Evolutionary conservation across 331 rosid genomes (phyloP).

Genomic region (Quercus tomentella): DNA sequence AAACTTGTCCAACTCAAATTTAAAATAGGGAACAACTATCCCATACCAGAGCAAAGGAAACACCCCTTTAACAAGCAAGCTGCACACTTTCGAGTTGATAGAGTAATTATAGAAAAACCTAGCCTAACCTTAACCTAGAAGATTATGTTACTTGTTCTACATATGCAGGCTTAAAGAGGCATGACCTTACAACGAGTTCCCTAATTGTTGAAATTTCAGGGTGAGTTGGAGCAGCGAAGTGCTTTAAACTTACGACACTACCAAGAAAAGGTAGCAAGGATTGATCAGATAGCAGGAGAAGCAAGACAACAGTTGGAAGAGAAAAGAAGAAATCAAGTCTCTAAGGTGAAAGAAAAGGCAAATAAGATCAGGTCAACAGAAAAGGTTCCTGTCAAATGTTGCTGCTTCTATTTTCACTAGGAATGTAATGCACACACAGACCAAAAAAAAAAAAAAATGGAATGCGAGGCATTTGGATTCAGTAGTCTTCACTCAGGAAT

Average conservation of each 20-base stretch:
- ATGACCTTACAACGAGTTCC: background rate
- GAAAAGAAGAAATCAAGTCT: slow-evolving; percentile 47
- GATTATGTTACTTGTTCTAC: too few relatives aligned
- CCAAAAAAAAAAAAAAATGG: background rate
- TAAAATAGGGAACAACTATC: too few relatives aligned
- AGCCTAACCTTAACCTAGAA: too few relatives aligned
- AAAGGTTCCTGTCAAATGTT: slow-evolving; percentile 42
- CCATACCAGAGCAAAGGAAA: too few relatives aligned
- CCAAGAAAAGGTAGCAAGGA: slow-evolving; percentile 44
- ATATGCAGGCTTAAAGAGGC: too few relatives aligned
- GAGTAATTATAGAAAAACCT: too few relatives aligned
- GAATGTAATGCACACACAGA: background rate
- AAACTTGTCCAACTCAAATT: too few relatives aligned
- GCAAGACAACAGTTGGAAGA: slow-evolving; percentile 56
- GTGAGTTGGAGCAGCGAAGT: slow-evolving; percentile 41
- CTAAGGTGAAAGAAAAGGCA: slow-evolving; percentile 36
- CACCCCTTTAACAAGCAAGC: too few relatives aligned
- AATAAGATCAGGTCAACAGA: slow-evolving; percentile 41
- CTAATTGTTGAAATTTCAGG: slow-evolving; percentile 31
- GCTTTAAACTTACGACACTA: slow-evolving; percentile 30
- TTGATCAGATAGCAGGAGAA: slow-evolving; percentile 44
- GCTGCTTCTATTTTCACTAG: slow-evolving; percentile 48
- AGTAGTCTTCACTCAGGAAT: background rate
- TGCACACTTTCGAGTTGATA: too few relatives aligned
- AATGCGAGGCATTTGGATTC: background rate